A percentile compares a stretch with the other conserved stretches of the same genome.
These are phyloP conservation scores for Phialophora macrospora DNA, from an alignment of 2,329 filamentous ascomycete genomes.

Conservation along the genomic window DNA sequence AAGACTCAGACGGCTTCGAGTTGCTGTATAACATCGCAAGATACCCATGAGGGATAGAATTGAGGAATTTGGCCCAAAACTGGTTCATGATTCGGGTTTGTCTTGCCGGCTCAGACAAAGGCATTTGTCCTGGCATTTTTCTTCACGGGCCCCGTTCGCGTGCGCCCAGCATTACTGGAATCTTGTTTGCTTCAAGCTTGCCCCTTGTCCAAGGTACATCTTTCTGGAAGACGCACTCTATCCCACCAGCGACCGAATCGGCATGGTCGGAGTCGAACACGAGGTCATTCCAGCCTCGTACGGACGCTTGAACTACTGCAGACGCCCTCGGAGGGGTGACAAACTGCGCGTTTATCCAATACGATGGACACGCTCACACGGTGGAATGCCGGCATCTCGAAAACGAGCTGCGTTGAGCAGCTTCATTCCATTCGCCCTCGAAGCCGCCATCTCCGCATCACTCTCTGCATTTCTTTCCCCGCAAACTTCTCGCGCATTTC, in stretches of 20 bases:
- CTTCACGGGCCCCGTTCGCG: neutral
- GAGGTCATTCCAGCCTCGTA: neutral
- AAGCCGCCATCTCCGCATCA: conserved; percentile 18
- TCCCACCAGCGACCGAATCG: conserved; percentile 13
- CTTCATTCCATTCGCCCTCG: neutral
- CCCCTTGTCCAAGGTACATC: neutral
- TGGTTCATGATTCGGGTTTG: neutral
- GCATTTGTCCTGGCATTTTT: neutral
- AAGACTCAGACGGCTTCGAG: conserved; percentile 5
- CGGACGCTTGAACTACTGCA: neutral
- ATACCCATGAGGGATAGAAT: conserved; percentile 22
- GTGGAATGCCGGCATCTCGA: conserved; percentile 10
- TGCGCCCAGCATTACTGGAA: neutral
- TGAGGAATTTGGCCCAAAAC: neutral
- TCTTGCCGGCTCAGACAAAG: neutral
- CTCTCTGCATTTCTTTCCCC: conserved; percentile 9
- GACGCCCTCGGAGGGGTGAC: neutral
- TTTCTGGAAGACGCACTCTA: neutral
- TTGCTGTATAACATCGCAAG: conserved; percentile 26
- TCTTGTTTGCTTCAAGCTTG: neutral
- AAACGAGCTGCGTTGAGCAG: conserved; percentile 1
- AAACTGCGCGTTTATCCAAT: neutral
- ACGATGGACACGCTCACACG: neutral
- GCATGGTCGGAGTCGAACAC: neutral
- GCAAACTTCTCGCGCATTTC: conserved; percentile 14